A percentile compares a stretch with the other conserved stretches of the same genome.
These are phyloP conservation scores for Ophiostoma populinum DNA, from an alignment of 2,329 filamentous ascomycete species.

Conservation along the genomic window DNA sequence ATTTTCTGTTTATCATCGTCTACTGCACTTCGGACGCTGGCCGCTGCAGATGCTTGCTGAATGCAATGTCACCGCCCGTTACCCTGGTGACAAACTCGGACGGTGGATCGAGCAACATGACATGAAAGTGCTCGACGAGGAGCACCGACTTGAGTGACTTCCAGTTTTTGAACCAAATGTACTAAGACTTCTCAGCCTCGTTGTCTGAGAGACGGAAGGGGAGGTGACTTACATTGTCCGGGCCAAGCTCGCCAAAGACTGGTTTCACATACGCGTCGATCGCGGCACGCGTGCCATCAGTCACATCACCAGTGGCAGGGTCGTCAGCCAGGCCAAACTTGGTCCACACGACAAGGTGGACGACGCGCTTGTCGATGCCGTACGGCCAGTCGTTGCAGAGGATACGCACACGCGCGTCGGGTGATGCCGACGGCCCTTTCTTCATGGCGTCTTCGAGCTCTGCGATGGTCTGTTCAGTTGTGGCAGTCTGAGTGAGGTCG, in stretches of 20 bases:
- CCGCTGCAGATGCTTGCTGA: slow-evolving; percentile 26
- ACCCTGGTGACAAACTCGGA: slow-evolving; percentile 49
- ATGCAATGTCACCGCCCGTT: slow-evolving; percentile 56
- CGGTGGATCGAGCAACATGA: slow-evolving; percentile 72
- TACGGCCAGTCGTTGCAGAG: slow-evolving; percentile 92
- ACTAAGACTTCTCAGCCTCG: slow-evolving; percentile 13
- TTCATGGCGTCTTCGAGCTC: slow-evolving; percentile 19
- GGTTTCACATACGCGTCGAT: slow-evolving; percentile 55
- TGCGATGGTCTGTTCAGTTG: slow-evolving; percentile 15
- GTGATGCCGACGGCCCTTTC: slow-evolving; percentile 14
- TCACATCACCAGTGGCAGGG: slow-evolving; percentile 45
- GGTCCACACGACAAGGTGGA: slow-evolving; percentile 83
- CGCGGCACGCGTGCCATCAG: slow-evolving; percentile 38
- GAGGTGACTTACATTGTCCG: slow-evolving; percentile 31
- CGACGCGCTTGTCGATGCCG: slow-evolving; percentile 58
- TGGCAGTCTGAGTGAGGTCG: slow-evolving; percentile 12
- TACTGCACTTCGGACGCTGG: slow-evolving; percentile 8
- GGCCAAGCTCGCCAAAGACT: slow-evolving; percentile 42
- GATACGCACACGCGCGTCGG: slow-evolving; percentile 25
- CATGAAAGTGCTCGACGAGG: slow-evolving; percentile 83
- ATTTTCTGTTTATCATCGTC: background rate
- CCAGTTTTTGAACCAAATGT: slow-evolving; percentile 84
- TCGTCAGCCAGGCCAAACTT: slow-evolving; percentile 70
- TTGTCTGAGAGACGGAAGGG: background rate
- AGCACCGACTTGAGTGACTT: slow-evolving; percentile 66